Conservation (phyloP, 1,139 yeast species). For the Geotrichum reessii region DNA sequence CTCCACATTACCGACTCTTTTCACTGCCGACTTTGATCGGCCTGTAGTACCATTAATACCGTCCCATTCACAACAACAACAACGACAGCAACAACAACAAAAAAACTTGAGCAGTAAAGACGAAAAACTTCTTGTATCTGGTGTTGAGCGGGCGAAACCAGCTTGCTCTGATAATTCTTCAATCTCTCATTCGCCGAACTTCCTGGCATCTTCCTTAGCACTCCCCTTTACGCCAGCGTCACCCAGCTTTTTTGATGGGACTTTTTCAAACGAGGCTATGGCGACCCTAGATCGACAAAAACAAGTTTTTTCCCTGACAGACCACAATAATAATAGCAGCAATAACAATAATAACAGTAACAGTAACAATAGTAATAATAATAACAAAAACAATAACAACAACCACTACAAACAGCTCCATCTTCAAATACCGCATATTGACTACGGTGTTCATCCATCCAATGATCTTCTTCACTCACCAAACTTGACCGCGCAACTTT, state of each 20-base stretch:
- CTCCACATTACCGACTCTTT: background rate
- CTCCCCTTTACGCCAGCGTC: conserved; percentile 18
- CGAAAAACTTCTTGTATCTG: conserved; percentile 15
- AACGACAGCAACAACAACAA: background rate
- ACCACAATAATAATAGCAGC: background rate
- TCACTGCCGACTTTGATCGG: background rate
- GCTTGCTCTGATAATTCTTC: conserved; percentile 22
- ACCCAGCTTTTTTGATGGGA: conserved; percentile 20
- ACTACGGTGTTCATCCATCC: background rate
- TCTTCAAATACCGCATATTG: background rate
- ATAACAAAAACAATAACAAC: background rate
- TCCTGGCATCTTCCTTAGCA: conserved; percentile 7
- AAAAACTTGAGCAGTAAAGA: background rate
- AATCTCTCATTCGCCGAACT: conserved; percentile 13
- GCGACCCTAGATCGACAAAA: conserved; percentile 6
- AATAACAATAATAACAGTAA: background rate
- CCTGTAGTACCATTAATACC: background rate
- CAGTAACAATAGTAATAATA: background rate
- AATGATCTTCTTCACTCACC: background rate
- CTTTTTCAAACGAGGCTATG: background rate
- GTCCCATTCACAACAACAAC: background rate
- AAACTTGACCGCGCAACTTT: background rate
- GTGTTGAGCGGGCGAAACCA: conserved; percentile 19
- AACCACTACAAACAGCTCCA: background rate
- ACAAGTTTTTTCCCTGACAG: conserved; percentile 2